A percentile compares a stretch with the other conserved stretches of the same genome.
Conservation (phyloP, 768 basidiomycete genomes). For the Boletus reticuloceps region DNA sequence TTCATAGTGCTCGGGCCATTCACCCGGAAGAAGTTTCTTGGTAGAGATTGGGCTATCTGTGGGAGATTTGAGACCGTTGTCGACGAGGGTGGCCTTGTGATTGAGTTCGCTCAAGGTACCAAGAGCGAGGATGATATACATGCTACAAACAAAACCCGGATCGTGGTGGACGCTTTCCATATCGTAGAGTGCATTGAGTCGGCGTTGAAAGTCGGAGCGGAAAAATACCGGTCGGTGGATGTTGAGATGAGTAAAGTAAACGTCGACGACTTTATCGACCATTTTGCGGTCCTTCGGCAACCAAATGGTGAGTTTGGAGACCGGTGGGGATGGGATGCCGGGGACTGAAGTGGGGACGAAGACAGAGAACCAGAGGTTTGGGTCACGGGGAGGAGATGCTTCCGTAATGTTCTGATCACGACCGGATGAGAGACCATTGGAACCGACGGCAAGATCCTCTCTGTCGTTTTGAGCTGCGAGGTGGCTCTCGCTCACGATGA, state of each 20-base stretch:
- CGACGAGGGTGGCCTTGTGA: conserved; percentile 56
- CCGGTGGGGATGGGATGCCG: conserved; percentile 14
- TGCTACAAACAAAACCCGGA: conserved; percentile 74
- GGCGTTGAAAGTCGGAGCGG: conserved; percentile 64
- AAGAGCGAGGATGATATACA: conserved; percentile 75
- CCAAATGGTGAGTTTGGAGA: conserved; percentile 48
- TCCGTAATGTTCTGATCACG: conserved; percentile 61
- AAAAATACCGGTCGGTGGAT: conserved; percentile 75
- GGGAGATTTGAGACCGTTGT: conserved; percentile 41
- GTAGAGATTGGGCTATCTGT: conserved; percentile 37
- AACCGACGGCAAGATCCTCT: conserved; percentile 79
- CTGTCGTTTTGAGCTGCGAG: conserved; percentile 51
- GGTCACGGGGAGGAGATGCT: conserved; percentile 56
- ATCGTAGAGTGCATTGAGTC: conserved; percentile 65
- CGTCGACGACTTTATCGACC: conserved; percentile 58
- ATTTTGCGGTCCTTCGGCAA: conserved; percentile 75
- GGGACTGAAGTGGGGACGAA: conserved; percentile 48
- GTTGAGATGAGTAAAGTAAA: conserved; percentile 78
- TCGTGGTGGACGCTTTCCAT: conserved; percentile 53
- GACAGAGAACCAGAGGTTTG: conserved; percentile 58
- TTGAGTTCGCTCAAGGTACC: conserved; percentile 84
- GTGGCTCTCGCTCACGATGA: conserved; percentile 64
- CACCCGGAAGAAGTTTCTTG: conserved; percentile 54
- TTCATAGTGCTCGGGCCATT: conserved; percentile 81
- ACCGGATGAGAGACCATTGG: conserved; percentile 65